Evolutionary conservation across 192 early-diverging fungal species (phyloP), one percentile per base, ranked within the genome.

Genomic region (Mortierella alpina): DNA sequence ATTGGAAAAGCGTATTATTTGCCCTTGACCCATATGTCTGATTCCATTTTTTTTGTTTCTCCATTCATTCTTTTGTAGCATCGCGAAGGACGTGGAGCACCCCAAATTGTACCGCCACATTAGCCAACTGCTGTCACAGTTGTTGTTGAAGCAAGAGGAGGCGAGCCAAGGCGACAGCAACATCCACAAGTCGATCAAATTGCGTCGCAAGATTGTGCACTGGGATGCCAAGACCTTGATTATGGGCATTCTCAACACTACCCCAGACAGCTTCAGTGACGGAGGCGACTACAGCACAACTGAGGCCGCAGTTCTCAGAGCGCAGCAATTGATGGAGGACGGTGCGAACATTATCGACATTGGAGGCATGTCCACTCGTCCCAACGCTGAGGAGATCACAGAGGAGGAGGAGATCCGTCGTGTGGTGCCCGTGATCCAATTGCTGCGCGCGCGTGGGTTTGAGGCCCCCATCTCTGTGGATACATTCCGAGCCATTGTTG

Each of bases 171-270:
- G 75, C 44, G 82, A 68, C 12, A 67, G 70, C 39, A 76, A 76
- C 7, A 84, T 94, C 13, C 77, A 89, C 57, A 90, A 88, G 66
- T 75, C 93, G 15, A 63, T 91, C 18, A 82, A 86, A 14, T 73
- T 92, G 22, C 73, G 72, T 12, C 42, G 72, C 48, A 81, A 84
- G 73, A 52, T 82, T 70, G 95, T 90, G 88, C 72, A 66, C 22
- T 93, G 90, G 91, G 72, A 78, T 59, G 70, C 80, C 23, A 87
- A 90, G 60, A 97, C 97, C 0, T 87, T 90, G 58, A 84, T 96
- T 62, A 99, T 99, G 98, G 98, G 96, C 40, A 97, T 99, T 47
- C 86, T 99, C 40, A 99, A 99, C 66, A 93, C 95, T 46, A 99
- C 98, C 0, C 97, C 98, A 8, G 98, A 99, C 82, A 95, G 93